phyloP scores from a whole-genome alignment of 495 filamentous ascomycete species.

The Choiromyces venosus region DNA sequence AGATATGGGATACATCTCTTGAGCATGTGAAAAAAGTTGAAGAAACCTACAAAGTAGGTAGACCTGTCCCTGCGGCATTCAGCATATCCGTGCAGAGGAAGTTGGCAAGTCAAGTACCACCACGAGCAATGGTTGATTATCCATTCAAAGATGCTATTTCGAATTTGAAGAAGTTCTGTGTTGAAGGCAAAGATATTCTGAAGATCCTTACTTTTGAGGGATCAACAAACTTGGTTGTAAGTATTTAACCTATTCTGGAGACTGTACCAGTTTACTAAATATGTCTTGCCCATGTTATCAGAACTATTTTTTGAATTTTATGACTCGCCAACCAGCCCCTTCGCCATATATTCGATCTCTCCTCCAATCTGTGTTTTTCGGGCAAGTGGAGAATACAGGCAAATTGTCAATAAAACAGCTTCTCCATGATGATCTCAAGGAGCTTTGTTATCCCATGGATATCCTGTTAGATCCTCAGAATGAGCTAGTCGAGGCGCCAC shows the following conservation, averaged over 20 bases:
- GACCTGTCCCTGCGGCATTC: slow-evolving; percentile 67
- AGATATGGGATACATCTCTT: slow-evolving; percentile 47
- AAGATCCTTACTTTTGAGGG: slow-evolving; percentile 64
- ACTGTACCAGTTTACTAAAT: not conserved
- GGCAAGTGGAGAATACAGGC: slow-evolving; percentile 61
- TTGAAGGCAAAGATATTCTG: slow-evolving; percentile 64
- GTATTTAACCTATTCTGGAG: slow-evolving; percentile 37
- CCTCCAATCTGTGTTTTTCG: slow-evolving; percentile 70
- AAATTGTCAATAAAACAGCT: slow-evolving; percentile 64
- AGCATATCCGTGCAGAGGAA: slow-evolving; percentile 84
- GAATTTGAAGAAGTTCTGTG: slow-evolving; percentile 64
- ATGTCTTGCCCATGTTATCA: slow-evolving; percentile 37
- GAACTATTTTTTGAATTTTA: slow-evolving; percentile 65
- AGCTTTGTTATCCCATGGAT: slow-evolving; percentile 66
- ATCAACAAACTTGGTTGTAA: slow-evolving; percentile 61
- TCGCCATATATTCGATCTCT: slow-evolving; percentile 77
- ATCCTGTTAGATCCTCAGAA: slow-evolving; percentile 65
- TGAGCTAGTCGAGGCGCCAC: slow-evolving; percentile 68
- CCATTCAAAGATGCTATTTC: slow-evolving; percentile 63
- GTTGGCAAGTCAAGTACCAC: slow-evolving; percentile 86
- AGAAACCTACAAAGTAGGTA: slow-evolving; percentile 57
- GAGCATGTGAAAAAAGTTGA: slow-evolving; percentile 50
- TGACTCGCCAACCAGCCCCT: slow-evolving; percentile 73
- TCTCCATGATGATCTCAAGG: slow-evolving; percentile 70
- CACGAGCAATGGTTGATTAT: slow-evolving; percentile 77